phyloP scores from a whole-genome alignment of 1,139 yeast genomes.

The Candida smagusa region DNA sequence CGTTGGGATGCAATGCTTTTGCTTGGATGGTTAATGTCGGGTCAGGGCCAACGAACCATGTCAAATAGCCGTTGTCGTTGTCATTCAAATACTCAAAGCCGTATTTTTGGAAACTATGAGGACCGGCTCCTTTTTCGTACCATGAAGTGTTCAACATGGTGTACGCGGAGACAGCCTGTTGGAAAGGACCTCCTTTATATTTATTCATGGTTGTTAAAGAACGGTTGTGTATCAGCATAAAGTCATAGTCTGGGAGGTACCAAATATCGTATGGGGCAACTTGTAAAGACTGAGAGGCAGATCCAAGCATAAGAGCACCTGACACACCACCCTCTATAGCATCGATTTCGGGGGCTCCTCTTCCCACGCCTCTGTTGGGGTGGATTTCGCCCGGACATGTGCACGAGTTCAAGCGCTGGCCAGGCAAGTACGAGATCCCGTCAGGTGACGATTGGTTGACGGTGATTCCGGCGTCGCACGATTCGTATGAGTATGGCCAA shows the following conservation, averaged over 20 bases:
- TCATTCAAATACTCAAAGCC: conserved; percentile 26
- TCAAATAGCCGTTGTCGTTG: conserved; percentile 21
- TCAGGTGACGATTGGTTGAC: conserved; percentile 30
- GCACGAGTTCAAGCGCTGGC: conserved; percentile 24
- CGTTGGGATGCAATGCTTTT: conserved; percentile 25
- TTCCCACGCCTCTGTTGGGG: conserved; percentile 25
- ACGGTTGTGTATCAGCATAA: conserved; percentile 19
- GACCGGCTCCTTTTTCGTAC: conserved; percentile 22
- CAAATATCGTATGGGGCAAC: conserved; percentile 30
- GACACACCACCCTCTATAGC: conserved; percentile 23
- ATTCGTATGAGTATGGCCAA: conserved; percentile 29
- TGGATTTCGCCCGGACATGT: conserved; percentile 26
- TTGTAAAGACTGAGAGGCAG: conserved; percentile 28
- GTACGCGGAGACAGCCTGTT: conserved; percentile 27
- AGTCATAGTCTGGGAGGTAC: conserved; percentile 28
- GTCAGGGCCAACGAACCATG: conserved; percentile 26
- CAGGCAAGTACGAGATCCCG: conserved; percentile 29
- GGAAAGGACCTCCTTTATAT: conserved; percentile 30
- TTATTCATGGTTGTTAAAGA: conserved; percentile 26
- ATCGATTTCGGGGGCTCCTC: conserved; percentile 32
- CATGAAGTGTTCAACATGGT: conserved; percentile 23
- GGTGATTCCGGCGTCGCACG: conserved; percentile 32
- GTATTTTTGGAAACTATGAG: conserved; percentile 20
- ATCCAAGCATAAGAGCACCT: conserved; percentile 15
- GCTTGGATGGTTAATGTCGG: conserved; percentile 22